Conservation (phyloP, 2,329 filamentous ascomycete species). For the Diaporthe eres region DNA sequence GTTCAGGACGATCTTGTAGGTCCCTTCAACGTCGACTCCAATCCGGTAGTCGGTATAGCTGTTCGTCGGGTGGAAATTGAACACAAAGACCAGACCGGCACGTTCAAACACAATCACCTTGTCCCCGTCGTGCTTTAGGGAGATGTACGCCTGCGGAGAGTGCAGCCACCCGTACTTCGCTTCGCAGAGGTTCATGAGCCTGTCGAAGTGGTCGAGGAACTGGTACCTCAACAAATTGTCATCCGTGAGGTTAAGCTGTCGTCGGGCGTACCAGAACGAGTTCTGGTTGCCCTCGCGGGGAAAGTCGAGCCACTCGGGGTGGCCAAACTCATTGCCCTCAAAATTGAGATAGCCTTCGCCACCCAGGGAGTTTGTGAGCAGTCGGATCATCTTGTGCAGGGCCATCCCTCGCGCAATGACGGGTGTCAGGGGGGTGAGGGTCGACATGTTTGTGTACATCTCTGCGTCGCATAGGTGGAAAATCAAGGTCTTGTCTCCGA, state of each 20-base stretch:
- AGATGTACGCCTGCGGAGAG: slow-evolving; percentile 88
- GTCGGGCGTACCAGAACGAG: slow-evolving; percentile 93
- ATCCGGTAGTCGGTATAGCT: slow-evolving; percentile 95
- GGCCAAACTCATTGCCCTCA: slow-evolving; percentile 98
- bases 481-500: slow-evolving; percentile 96
- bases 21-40: slow-evolving; percentile 86
- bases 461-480: slow-evolving; percentile 99
- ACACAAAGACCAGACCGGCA: slow-evolving; percentile 89
- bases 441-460: slow-evolving; percentile 98
- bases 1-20: slow-evolving; percentile 88
- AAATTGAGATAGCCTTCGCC: slow-evolving; percentile 99
- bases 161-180: slow-evolving; percentile 93
- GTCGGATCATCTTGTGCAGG: slow-evolving; percentile 96
- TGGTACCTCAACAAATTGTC: slow-evolving; percentile 88
- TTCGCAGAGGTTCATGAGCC: slow-evolving; percentile 89
- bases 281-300: slow-evolving; percentile 93
- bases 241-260: slow-evolving; percentile 93
- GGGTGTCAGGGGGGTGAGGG: slow-evolving; percentile 84
- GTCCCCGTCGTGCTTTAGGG: slow-evolving; percentile 92
- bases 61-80: slow-evolving; percentile 91
- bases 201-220: slow-evolving; percentile 94
- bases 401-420: slow-evolving; percentile 92
- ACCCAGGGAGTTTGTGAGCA: slow-evolving; percentile 90
- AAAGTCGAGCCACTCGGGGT: slow-evolving; percentile 99
- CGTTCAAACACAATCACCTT: slow-evolving; percentile 98